phyloP scores from a whole-genome alignment of 805 yeast genomes.

The Cyberlindnera galapagoensis region DNA sequence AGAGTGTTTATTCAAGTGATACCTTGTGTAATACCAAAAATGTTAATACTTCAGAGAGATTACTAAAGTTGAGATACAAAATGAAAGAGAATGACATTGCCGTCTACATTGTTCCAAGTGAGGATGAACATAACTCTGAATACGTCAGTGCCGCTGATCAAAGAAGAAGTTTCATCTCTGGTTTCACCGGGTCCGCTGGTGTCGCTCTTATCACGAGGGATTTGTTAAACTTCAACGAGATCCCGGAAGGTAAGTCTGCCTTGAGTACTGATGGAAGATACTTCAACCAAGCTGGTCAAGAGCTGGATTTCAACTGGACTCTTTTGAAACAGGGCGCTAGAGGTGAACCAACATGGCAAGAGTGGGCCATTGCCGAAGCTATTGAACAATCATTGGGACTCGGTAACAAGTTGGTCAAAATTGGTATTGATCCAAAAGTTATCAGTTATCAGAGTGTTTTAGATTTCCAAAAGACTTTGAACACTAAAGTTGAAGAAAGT shows the following conservation, averaged over 20 bases:
- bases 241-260: slow-evolving; percentile 59
- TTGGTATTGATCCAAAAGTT: slow-evolving; percentile 82
- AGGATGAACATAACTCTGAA: slow-evolving; percentile 92
- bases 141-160: slow-evolving; percentile 79
- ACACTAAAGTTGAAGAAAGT: slow-evolving; percentile 20
- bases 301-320: slow-evolving; percentile 74
- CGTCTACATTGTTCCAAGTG: slow-evolving; percentile 76
- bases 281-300: slow-evolving; percentile 82
- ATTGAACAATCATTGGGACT: slow-evolving; percentile 35
- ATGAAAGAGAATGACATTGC: slow-evolving; percentile 63
- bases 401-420: slow-evolving; percentile 35
- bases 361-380: slow-evolving; percentile 61
- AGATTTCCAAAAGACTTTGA: slow-evolving; percentile 25
- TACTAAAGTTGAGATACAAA: slow-evolving; percentile 50
- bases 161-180: slow-evolving; percentile 76
- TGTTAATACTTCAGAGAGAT: slow-evolving; percentile 53
- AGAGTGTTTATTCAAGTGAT: slow-evolving; percentile 33
- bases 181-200: slow-evolving; percentile 92
- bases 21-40: slow-evolving; percentile 32
- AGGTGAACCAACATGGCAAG: slow-evolving; percentile 74
- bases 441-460: slow-evolving; percentile 40
- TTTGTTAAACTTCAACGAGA: slow-evolving; percentile 33
- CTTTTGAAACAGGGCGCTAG: slow-evolving; percentile 72
- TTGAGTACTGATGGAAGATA: slow-evolving; percentile 93
- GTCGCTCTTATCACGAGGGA: slow-evolving; percentile 71